Evolutionary conservation across 257 asterid genomes (phyloP).

Genomic region (Solanum habrochaites): DNA sequence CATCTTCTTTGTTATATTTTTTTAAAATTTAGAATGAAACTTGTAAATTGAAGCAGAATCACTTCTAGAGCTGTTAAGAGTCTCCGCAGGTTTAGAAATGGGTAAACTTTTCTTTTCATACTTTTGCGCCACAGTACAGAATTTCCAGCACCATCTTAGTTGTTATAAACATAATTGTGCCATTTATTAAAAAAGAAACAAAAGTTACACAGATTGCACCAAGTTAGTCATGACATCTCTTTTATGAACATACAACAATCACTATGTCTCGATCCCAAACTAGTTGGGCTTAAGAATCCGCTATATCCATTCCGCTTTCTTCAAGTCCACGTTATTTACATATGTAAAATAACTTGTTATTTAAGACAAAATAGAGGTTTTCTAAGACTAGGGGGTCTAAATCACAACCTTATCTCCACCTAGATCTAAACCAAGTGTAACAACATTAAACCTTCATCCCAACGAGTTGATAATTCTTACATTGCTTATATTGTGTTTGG

Average conservation of each 20-base stretch:
- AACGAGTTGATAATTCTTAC: neutral
- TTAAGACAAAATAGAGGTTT: neutral
- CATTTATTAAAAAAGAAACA: neutral
- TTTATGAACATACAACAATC: neutral
- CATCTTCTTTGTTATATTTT: neutral
- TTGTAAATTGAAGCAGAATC: neutral
- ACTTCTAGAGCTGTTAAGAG: neutral
- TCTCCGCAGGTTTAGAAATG: neutral
- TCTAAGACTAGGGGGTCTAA: neutral
- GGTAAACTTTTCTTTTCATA: neutral
- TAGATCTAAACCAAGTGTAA: neutral
- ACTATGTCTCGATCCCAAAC: neutral
- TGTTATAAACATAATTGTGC: neutral
- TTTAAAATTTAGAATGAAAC: neutral
- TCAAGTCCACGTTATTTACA: neutral
- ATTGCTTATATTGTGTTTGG: neutral
- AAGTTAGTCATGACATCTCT: neutral
- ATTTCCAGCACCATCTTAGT: neutral
- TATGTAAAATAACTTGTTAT: neutral
- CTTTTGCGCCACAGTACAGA: neutral
- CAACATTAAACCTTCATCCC: neutral
- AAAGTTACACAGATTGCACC: neutral
- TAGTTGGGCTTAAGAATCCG: neutral
- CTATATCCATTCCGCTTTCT: neutral
- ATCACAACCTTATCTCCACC: neutral